Evolutionary conservation across 1,284 basidiomycete genomes (phyloP).

Genomic region (Afroboletus lepidellus): DNA sequence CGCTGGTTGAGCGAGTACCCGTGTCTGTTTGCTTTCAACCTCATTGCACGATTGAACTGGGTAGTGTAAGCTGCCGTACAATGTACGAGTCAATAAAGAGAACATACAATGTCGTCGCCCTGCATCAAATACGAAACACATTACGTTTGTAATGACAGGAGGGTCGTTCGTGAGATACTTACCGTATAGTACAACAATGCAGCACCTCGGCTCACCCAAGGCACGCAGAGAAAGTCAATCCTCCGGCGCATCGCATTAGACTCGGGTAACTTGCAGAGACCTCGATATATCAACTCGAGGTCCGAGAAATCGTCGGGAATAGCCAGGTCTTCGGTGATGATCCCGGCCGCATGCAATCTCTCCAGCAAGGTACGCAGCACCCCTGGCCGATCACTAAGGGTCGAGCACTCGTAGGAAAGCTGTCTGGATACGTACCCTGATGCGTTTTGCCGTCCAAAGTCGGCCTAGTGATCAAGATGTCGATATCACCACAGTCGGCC

Average conservation of each 20-base stretch:
- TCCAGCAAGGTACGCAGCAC: slow-evolving; percentile 56
- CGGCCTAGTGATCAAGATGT: slow-evolving; percentile 81
- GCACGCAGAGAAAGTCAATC: slow-evolving; percentile 81
- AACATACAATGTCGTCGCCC: slow-evolving; percentile 79
- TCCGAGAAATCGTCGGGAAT: slow-evolving; percentile 63
- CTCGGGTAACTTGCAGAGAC: slow-evolving; percentile 59
- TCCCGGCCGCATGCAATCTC: slow-evolving; percentile 52
- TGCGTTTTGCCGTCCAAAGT: slow-evolving; percentile 73
- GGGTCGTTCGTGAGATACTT: no score
- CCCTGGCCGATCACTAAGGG: slow-evolving; percentile 39
- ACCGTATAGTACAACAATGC: slow-evolving; percentile 89
- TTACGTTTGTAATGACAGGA: no score
- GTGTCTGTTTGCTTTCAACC: slow-evolving; percentile 77
- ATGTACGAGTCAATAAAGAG: not conserved
- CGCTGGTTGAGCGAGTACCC: slow-evolving; percentile 87
- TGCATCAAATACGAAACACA: slow-evolving; percentile 24
- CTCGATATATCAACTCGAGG: slow-evolving; percentile 78
- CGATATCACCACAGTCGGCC: slow-evolving; percentile 83
- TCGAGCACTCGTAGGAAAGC: not conserved
- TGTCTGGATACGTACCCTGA: slow-evolving; percentile 41
- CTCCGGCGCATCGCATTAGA: slow-evolving; percentile 55
- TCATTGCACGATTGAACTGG: slow-evolving; percentile 87
- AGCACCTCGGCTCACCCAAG: slow-evolving; percentile 76
- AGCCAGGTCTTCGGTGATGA: slow-evolving; percentile 78
- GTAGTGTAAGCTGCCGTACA: not conserved